phyloP scores from a whole-genome alignment of 148 eudicot species.

The Arbutus unedo region DNA sequence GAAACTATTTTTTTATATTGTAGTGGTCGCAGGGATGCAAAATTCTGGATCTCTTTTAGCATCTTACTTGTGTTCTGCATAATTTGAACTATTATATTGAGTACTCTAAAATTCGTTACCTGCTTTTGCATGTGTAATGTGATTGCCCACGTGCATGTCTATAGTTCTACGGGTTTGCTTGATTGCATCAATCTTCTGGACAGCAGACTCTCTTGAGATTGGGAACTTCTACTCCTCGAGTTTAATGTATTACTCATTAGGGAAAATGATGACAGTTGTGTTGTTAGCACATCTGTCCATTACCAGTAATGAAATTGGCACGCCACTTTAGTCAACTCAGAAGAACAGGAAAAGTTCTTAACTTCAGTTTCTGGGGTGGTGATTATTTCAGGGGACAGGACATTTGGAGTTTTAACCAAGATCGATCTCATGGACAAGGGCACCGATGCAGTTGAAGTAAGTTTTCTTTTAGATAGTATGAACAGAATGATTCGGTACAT shows the following conservation, averaged over 20 bases:
- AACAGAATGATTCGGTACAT: not conserved
- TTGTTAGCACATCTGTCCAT: not conserved
- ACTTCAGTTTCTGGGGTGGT: not conserved
- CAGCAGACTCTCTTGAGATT: not conserved
- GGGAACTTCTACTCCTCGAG: not conserved
- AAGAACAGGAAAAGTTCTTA: not conserved
- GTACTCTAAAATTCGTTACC: not conserved
- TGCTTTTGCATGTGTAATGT: not conserved
- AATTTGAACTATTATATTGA: not conserved
- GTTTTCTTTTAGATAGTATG: constrained; percentile 16
- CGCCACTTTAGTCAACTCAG: not conserved
- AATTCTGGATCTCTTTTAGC: not conserved
- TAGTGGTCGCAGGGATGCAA: not conserved
- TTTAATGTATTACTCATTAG: not conserved
- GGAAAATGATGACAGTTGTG: not conserved
- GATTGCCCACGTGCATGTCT: not conserved
- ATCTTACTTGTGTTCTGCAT: not conserved
- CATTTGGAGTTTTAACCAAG: constrained; percentile 75
- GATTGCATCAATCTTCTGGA: not conserved
- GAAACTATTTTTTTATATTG: not conserved
- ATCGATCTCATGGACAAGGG: constrained; percentile 81
- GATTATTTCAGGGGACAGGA: constrained; percentile 53
- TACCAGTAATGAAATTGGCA: not conserved
- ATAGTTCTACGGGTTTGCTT: not conserved
- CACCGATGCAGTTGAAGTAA: constrained; percentile 73